Conservation (phyloP, 305 asterid genomes). For the Ilex paraguariensis region DNA sequence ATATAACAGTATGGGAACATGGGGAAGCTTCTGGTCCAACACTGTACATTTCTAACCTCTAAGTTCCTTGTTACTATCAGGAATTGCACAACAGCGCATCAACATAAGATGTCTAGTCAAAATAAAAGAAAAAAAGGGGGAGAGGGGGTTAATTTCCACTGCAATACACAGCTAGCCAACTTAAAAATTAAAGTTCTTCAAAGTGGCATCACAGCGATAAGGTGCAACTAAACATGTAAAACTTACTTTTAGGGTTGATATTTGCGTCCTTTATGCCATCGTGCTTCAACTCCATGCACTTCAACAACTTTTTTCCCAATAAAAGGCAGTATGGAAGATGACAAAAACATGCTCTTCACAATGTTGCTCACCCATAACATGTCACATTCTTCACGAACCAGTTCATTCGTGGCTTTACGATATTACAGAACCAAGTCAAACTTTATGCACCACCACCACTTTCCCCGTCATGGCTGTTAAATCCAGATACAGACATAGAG, state of each 20-base stretch:
- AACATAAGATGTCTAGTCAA: slow-evolving; percentile 29
- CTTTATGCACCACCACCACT: slow-evolving; percentile 15
- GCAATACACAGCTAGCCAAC: slow-evolving; percentile 21
- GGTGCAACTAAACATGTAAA: no score
- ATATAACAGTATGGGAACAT: slow-evolving; percentile 6
- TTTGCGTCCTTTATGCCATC: no score
- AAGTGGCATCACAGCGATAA: not conserved
- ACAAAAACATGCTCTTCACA: not conserved
- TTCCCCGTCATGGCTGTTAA: slow-evolving; percentile 27
- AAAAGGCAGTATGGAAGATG: not conserved
- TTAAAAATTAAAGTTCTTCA: slow-evolving; percentile 7
- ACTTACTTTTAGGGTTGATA: not conserved
- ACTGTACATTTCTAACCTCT: slow-evolving; percentile 17
- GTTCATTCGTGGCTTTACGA: not conserved
- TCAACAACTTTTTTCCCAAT: not conserved
- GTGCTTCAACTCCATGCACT: not conserved
- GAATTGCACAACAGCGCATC: slow-evolving; percentile 29
- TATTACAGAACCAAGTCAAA: slow-evolving; percentile 20
- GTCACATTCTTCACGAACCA: not conserved
- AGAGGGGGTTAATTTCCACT: not conserved
- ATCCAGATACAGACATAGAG: slow-evolving; percentile 49
- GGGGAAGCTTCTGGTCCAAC: not conserved
- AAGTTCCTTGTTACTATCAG: slow-evolving; percentile 12
- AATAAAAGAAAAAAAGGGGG: slow-evolving; percentile 9
- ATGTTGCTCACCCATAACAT: not conserved